Conservation (phyloP, 441 rosid genomes). For the Melastoma candidum region DNA sequence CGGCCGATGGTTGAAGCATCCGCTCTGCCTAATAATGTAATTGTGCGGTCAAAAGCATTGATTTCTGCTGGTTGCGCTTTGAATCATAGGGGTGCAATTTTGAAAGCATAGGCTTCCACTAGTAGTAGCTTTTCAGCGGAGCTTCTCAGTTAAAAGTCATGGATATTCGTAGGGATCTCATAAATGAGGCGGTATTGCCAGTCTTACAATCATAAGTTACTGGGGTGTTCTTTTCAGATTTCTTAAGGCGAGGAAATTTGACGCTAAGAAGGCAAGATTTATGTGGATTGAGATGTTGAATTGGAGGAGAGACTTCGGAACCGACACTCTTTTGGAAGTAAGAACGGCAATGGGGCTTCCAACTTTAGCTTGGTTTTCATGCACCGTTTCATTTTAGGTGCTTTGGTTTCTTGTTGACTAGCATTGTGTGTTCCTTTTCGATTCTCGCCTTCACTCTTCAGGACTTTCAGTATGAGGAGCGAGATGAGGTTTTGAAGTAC, state of each 20-base stretch:
- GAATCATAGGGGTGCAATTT: background rate
- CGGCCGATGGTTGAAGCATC: too few species aligned
- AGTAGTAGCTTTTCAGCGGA: too few species aligned
- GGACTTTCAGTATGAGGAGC: constrained; percentile 13
- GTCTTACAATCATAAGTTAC: too few species aligned
- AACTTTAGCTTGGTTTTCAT: background rate
- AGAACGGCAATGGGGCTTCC: background rate
- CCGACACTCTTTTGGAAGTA: constrained; percentile 13
- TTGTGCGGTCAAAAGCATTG: background rate
- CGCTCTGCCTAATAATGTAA: background rate
- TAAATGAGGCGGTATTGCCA: too few species aligned
- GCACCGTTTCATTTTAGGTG: background rate
- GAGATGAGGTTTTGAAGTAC: constrained; percentile 10
- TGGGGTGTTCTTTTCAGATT: constrained; percentile 6
- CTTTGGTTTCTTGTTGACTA: background rate
- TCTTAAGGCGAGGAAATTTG: constrained; percentile 18
- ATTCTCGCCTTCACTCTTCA: background rate
- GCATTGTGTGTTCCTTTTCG: background rate
- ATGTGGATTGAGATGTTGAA: constrained; percentile 17
- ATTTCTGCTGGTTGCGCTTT: background rate
- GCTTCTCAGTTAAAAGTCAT: too few species aligned
- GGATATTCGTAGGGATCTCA: too few species aligned
- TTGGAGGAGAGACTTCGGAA: constrained; percentile 17
- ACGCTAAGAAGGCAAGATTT: constrained; percentile 13
- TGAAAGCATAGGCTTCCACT: too few species aligned